Evolutionary conservation across 768 basidiomycete species (phyloP), one percentile per base, ranked within the genome.

Genomic region (Lanmaoa rubissima): DNA sequence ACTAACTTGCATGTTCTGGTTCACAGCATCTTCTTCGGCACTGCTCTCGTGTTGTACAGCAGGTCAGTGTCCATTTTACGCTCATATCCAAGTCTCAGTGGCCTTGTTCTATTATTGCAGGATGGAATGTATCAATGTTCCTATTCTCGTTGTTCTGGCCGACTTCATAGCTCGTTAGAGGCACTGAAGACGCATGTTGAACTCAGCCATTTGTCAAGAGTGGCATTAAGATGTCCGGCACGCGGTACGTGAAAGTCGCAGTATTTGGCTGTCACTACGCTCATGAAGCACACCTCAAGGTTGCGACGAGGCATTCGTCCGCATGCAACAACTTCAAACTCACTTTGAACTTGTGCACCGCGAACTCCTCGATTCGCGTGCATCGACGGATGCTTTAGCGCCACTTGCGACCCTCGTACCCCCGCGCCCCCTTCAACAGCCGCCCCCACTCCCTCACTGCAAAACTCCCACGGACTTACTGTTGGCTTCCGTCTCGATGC

Each of bases 161-260:
- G 70, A 28, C 7, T 60, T 19, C 70, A 71, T 32, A 36, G 11
- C 19, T 62, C 72, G 3, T 39, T 35, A 19, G 32, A 26, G 3
- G 62, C 57, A n/a, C 17, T 71, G 35, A 68, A 61, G 41, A 57
- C 50, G 2, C 70, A 71, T 35, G 53, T 73, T 1, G 66, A 73
- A 21, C 63, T 73, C 19, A 71, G 70, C 28, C 70, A 71, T 40
- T 9, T 71, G 31, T 72, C 70, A 17, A 62, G 70, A 28, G 54
- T 72, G 5, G 40, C 64, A n/a, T n/a, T 71, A 11, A 41, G 35
- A 21, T 71, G 70, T 53, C 72, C 68, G 0, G 57, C 59, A 2
- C 58, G 50, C n/a, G 65, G 70, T 71, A 58, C 2, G 68, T 62
- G 39, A 14, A 21, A 13, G 17, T 35, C 13, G 2, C 16, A 8